Evolutionary conservation across 441 rosid genomes (phyloP).

Genomic region (Syzygium malaccense): DNA sequence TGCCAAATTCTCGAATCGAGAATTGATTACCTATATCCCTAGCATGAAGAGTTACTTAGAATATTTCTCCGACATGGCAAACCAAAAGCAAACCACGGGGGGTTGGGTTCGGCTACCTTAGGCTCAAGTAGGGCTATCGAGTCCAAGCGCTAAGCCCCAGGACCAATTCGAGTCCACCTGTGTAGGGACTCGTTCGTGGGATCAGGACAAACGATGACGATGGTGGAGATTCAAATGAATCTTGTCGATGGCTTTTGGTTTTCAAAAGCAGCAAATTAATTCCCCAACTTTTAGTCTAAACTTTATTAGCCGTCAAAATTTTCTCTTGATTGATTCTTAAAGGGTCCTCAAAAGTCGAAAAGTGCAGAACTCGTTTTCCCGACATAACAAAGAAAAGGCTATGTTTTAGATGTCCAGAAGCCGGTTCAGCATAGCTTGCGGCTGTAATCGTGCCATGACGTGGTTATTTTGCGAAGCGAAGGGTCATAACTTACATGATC

Average conservation of each 20-base stretch:
- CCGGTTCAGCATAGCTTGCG: fast-evolving
- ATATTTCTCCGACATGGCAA: too few species aligned
- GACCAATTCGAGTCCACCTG: neutral
- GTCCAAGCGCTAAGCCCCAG: neutral
- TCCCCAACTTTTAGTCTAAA: neutral
- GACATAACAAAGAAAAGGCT: neutral
- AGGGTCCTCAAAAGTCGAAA: fast-evolving
- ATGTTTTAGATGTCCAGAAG: neutral
- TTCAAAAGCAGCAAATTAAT: neutral
- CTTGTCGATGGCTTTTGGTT: neutral
- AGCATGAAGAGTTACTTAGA: too few species aligned
- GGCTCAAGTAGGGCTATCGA: neutral
- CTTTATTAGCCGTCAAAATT: neutral
- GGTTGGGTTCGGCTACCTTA: neutral
- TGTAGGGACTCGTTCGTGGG: neutral
- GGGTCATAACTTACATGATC: neutral
- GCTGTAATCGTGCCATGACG: fast-evolving
- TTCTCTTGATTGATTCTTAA: fast-evolving
- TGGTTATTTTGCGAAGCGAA: neutral
- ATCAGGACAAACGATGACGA: neutral
- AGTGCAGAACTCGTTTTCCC: neutral
- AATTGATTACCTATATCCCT: too few species aligned
- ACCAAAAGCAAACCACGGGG: neutral
- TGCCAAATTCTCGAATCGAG: too few species aligned
- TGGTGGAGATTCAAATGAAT: neutral